phyloP scores from a whole-genome alignment of 768 basidiomycete species.

The Boletus sp. region DNA sequence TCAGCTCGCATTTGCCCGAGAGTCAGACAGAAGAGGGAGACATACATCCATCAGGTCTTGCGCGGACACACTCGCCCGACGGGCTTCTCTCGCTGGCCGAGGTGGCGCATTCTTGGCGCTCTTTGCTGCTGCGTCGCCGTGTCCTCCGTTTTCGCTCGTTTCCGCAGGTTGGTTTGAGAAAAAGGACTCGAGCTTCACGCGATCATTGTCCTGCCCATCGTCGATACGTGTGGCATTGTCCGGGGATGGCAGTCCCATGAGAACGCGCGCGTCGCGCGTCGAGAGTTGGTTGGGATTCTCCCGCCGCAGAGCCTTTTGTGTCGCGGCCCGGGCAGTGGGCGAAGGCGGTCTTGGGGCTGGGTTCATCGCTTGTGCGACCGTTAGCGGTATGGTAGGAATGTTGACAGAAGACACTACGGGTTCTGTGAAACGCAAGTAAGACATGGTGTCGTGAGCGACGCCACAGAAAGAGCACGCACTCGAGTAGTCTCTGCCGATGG shows the following conservation, averaged over 20 bases:
- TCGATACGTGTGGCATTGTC: slow-evolving; percentile 24
- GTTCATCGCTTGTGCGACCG: slow-evolving; percentile 95
- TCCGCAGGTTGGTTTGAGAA: slow-evolving; percentile 43
- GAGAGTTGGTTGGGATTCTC: slow-evolving; percentile 85
- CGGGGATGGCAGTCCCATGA: slow-evolving; percentile 56
- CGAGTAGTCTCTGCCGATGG: slow-evolving; percentile 90
- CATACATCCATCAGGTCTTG: slow-evolving; percentile 21
- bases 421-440: slow-evolving; percentile 44
- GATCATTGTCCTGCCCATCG: slow-evolving; percentile 39
- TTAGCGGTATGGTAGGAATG: slow-evolving; percentile 92
- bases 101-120: slow-evolving; percentile 44
- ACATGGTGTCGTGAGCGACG: neutral
- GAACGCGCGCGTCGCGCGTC: slow-evolving; percentile 71
- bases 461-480: slow-evolving; percentile 49
- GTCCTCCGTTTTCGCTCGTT: slow-evolving; percentile 12
- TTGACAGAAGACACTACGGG: slow-evolving; percentile 96
- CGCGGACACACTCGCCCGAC: slow-evolving; percentile 40
- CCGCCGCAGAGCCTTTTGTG: slow-evolving; percentile 80
- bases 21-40: neutral
- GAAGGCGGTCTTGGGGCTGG: slow-evolving; percentile 95
- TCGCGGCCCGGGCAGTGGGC: slow-evolving; percentile 81
- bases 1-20: slow-evolving; percentile 1
- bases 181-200: slow-evolving; percentile 53
- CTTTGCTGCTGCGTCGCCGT: slow-evolving; percentile 16
- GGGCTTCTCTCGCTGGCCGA: slow-evolving; percentile 65